A percentile compares a stretch with the other conserved stretches of the same genome.
Evolutionary conservation across 345 rosid genomes (phyloP).

Genomic region (Luvunga scandens): DNA sequence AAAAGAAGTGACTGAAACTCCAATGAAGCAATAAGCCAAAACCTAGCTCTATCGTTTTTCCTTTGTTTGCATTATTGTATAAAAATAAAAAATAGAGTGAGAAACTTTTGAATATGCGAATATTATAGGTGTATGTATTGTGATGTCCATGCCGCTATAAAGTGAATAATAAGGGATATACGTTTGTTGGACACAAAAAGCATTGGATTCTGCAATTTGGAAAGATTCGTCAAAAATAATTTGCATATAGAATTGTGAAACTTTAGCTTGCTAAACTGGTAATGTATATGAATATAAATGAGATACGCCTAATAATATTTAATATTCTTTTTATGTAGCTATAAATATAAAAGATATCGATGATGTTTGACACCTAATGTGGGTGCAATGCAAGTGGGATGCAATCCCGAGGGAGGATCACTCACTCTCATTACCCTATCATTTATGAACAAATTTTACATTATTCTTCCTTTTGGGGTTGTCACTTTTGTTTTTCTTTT

Average conservation of each 20-base stretch:
- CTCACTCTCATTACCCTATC: constrained; percentile 12
- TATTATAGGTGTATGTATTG: background rate
- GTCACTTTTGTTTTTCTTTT: background rate
- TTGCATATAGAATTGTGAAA: constrained; percentile 8
- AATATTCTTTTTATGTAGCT: background rate
- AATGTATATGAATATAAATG: background rate
- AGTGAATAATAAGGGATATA: background rate
- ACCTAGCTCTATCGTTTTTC: background rate
- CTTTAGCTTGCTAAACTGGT: constrained; percentile 17
- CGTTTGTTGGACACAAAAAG: constrained; percentile 5
- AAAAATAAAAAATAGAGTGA: background rate
- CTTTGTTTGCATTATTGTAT: background rate
- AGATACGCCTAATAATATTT: background rate
- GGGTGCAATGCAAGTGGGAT: constrained; percentile 45
- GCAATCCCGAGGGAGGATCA: constrained; percentile 44
- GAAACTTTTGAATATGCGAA: constrained; percentile 16
- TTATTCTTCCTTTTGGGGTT: background rate
- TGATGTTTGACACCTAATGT: constrained; percentile 34
- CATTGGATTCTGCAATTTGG: constrained; percentile 41
- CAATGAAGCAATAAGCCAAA: background rate
- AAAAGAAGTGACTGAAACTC: background rate
- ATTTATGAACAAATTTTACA: background rate
- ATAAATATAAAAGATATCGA: constrained; percentile 7
- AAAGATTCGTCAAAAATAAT: constrained; percentile 5
- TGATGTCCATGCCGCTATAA: background rate